Conservation (phyloP, 2,329 filamentous ascomycete genomes). For the Neobulgaria alba region DNA sequence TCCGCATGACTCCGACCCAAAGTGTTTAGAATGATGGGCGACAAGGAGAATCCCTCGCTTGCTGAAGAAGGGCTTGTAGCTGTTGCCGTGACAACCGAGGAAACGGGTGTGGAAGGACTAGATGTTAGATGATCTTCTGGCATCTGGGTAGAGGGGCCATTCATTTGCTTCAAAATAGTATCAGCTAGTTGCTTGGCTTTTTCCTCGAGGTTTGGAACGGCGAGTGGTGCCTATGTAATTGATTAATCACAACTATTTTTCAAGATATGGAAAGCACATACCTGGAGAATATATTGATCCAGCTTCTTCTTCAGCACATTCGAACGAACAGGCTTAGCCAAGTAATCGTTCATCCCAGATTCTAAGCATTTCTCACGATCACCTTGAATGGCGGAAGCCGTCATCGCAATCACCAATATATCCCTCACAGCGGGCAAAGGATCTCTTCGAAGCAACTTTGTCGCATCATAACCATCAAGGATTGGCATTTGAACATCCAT, state of each 20-base stretch:
- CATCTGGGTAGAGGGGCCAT: no score
- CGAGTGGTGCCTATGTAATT: slow-evolving; percentile 13
- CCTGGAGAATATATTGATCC: slow-evolving; percentile 48
- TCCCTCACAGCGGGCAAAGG: slow-evolving; percentile 66
- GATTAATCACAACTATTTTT: slow-evolving; percentile 1
- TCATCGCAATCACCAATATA: slow-evolving; percentile 95
- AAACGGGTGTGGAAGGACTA: neutral
- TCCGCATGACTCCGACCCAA: no score
- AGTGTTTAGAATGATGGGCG: no score
- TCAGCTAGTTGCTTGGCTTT: slow-evolving; percentile 19
- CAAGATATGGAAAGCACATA: slow-evolving; percentile 3
- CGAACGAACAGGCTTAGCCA: slow-evolving; percentile 89
- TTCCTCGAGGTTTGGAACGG: slow-evolving; percentile 19
- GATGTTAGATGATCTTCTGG: no score
- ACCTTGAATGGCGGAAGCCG: slow-evolving; percentile 86
- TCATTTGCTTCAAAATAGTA: slow-evolving; percentile 16
- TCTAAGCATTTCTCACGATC: slow-evolving; percentile 94
- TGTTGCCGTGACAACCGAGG: slow-evolving; percentile 4
- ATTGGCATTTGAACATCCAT: slow-evolving; percentile 98
- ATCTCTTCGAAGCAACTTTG: slow-evolving; percentile 72
- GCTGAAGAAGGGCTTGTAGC: slow-evolving; percentile 2
- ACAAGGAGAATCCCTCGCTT: no score
- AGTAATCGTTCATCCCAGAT: slow-evolving; percentile 94
- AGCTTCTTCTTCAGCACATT: slow-evolving; percentile 81
- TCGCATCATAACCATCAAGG: slow-evolving; percentile 87